Percentiles rank a stretch among this genome's conserved stretches.
Conservation (phyloP, 2,329 filamentous ascomycete genomes). For the Lachnellula occidentalis region DNA sequence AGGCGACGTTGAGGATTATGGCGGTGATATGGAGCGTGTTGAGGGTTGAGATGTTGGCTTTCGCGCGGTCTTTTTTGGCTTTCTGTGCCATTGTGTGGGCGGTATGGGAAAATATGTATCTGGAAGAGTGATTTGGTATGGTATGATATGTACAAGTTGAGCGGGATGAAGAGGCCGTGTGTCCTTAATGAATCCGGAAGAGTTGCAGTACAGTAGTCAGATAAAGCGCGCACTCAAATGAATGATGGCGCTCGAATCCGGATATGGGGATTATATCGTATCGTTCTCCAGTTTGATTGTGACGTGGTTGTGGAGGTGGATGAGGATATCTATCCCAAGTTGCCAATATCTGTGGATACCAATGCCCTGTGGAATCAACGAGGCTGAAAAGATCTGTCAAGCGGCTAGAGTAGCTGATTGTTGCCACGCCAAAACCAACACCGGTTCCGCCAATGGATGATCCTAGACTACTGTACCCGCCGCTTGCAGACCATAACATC, state of each 20-base stretch:
- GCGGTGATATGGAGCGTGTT: slow-evolving; percentile 78
- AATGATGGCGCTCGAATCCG: no score
- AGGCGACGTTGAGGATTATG: slow-evolving; percentile 64
- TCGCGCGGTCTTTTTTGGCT: slow-evolving; percentile 52
- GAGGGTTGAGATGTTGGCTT: slow-evolving; percentile 70
- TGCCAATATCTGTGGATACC: not conserved
- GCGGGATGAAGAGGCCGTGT: not conserved
- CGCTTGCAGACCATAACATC: slow-evolving; percentile 26
- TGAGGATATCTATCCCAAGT: no score
- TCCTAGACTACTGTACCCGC: slow-evolving; percentile 4
- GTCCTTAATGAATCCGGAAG: not conserved
- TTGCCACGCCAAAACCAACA: slow-evolving; percentile 13
- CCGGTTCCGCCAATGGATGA: slow-evolving; percentile 14
- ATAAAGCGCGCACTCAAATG: not conserved
- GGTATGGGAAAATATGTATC: not conserved
- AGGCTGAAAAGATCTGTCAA: slow-evolving; percentile 14
- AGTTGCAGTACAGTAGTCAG: not conserved
- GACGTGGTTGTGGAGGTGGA: not conserved
- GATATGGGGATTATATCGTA: no score
- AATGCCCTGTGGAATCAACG: slow-evolving; percentile 3
- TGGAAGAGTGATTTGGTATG: not conserved
- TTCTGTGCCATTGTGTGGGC: slow-evolving; percentile 30
- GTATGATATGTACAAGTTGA: not conserved
- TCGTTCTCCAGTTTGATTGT: not conserved
- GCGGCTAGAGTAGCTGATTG: slow-evolving; percentile 2